phyloP scores from a whole-genome alignment of 2,329 filamentous ascomycete genomes.

The Whalleya microplaca region DNA sequence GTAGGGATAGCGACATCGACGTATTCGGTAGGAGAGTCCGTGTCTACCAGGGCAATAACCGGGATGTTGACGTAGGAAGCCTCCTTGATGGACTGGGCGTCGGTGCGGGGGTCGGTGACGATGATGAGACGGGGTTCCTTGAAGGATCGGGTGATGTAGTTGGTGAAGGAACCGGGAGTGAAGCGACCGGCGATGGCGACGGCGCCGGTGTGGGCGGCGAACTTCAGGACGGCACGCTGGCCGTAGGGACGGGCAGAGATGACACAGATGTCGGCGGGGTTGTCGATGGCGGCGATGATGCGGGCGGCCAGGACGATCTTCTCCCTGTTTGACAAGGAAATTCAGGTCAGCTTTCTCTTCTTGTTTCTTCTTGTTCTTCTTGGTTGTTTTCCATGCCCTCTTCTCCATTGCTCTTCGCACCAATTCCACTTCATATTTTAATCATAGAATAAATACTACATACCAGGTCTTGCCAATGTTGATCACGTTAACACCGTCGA shows the following conservation, averaged over 20 bases:
- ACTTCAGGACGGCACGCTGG: conserved; percentile 99
- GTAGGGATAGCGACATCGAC: conserved; percentile 99
- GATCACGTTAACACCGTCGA: conserved; percentile 97
- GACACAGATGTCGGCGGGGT: conserved; percentile 98
- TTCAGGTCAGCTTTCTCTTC: conserved; percentile 27
- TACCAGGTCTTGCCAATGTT: conserved; percentile 99
- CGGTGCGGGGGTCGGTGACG: conserved; percentile 99
- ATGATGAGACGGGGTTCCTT: conserved; percentile 99
- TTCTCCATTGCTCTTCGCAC: neutral
- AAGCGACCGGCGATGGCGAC: conserved; percentile 98
- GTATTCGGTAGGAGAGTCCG: conserved; percentile 99
- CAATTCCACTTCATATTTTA: neutral
- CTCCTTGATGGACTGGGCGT: conserved; percentile 99
- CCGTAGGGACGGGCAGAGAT: conserved; percentile 99
- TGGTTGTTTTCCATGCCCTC: neutral
- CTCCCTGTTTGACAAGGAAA: conserved; percentile 68
- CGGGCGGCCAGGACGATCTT: conserved; percentile 99
- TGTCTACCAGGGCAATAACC: conserved; percentile 98
- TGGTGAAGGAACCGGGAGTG: conserved; percentile 99
- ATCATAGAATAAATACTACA: no score
- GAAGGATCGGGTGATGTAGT: conserved; percentile 99
- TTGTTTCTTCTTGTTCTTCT: neutral
- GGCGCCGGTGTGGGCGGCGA: conserved; percentile 97
- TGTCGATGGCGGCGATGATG: conserved; percentile 98
- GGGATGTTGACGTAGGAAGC: conserved; percentile 99